Conservation (phyloP, 1,284 basidiomycete genomes). For the Pascua sp. region DNA sequence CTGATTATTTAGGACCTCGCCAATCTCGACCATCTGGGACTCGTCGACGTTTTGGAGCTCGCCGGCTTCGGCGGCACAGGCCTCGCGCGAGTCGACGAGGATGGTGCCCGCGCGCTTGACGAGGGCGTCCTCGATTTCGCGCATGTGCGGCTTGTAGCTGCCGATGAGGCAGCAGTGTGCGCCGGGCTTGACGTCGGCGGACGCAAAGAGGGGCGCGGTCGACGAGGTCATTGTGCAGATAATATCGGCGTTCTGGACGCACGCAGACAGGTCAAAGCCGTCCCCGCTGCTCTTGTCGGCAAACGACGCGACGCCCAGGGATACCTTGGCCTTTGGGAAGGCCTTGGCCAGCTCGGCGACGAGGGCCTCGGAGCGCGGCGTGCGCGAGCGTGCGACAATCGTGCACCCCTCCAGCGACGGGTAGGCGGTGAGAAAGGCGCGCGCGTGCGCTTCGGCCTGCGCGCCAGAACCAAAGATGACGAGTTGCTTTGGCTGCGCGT, state of each 20-base stretch:
- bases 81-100: slow-evolving; percentile 68
- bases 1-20: slow-evolving; percentile 8
- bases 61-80: slow-evolving; percentile 69
- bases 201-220: slow-evolving; percentile 61
- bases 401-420: slow-evolving; percentile 58
- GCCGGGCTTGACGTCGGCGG: slow-evolving; percentile 54
- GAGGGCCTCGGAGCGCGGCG: slow-evolving; percentile 56
- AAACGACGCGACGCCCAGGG: slow-evolving; percentile 23
- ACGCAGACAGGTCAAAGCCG: slow-evolving; percentile 20
- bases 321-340: slow-evolving; percentile 49
- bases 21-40: slow-evolving; percentile 13
- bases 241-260: slow-evolving; percentile 38
- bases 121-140: slow-evolving; percentile 63
- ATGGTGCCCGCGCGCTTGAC: slow-evolving; percentile 56
- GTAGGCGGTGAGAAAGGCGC: slow-evolving; percentile 61
- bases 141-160: slow-evolving; percentile 69
- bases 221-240: slow-evolving; percentile 70
- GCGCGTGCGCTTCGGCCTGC: slow-evolving; percentile 62
- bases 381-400: slow-evolving; percentile 63
- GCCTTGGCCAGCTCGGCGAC: slow-evolving; percentile 47
- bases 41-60: slow-evolving; percentile 56
- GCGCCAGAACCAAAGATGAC: slow-evolving; percentile 71
- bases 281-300: background rate
- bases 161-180: slow-evolving; percentile 74
- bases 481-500: slow-evolving; percentile 52